Evolutionary conservation across 495 filamentous ascomycete species (phyloP).

Genomic region (Penicillium chermesinum): DNA sequence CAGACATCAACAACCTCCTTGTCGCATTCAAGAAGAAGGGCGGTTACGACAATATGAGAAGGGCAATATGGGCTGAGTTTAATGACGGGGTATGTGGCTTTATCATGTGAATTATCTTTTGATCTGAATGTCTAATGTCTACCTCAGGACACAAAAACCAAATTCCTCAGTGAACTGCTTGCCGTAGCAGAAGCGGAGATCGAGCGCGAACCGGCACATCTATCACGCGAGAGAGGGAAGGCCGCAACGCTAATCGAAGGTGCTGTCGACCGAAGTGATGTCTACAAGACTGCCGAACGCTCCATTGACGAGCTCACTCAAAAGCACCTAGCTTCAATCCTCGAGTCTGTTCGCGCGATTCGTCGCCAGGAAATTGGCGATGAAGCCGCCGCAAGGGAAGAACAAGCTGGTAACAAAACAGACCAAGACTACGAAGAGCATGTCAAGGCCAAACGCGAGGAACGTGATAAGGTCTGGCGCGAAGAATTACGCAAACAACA

Average conservation of each 20-base stretch:
- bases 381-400: slow-evolving; percentile 63
- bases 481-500: slow-evolving; percentile 59
- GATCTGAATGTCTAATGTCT: slow-evolving; percentile 14
- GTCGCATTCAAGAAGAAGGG: slow-evolving; percentile 89
- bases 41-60: slow-evolving; percentile 77
- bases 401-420: slow-evolving; percentile 65
- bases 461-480: slow-evolving; percentile 59
- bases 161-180: slow-evolving; percentile 61
- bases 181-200: slow-evolving; percentile 74
- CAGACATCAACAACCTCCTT: slow-evolving; percentile 70
- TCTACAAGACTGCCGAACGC: slow-evolving; percentile 69
- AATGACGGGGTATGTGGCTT: slow-evolving; percentile 59
- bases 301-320: slow-evolving; percentile 65
- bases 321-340: slow-evolving; percentile 55
- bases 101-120: neutral
- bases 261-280: slow-evolving; percentile 72
- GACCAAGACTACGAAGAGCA: slow-evolving; percentile 76
- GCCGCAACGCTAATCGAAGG: slow-evolving; percentile 82
- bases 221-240: slow-evolving; percentile 73
- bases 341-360: slow-evolving; percentile 62
- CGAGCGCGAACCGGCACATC: slow-evolving; percentile 69
- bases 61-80: slow-evolving; percentile 75
- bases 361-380: slow-evolving; percentile 70
- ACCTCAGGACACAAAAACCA: slow-evolving; percentile 59
- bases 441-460: slow-evolving; percentile 58